Evolutionary conservation across 2,329 filamentous ascomycete species (phyloP).

Genomic region (Eurotiales sp.): DNA sequence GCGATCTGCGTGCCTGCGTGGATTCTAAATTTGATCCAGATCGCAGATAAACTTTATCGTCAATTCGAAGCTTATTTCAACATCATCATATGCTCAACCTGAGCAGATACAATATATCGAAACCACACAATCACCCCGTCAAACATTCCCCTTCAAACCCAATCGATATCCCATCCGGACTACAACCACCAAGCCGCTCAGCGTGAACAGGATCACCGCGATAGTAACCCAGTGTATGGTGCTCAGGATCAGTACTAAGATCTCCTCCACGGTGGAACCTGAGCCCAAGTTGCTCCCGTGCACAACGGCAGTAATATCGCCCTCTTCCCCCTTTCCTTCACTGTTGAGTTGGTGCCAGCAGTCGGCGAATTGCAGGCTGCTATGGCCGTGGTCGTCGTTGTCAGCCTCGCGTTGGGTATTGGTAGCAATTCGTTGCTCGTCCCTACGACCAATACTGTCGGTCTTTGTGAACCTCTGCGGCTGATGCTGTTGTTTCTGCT

Average conservation of each 20-base stretch:
- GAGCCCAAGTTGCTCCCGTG: not conserved
- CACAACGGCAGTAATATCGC: not conserved
- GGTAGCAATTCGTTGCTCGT: no score
- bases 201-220: not conserved
- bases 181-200: not conserved
- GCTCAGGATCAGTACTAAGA: not conserved
- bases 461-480: no score
- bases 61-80: not conserved
- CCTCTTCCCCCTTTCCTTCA: not conserved
- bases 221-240: not conserved
- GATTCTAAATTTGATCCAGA: no score
- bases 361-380: no score
- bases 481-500: no score
- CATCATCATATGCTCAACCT: not conserved
- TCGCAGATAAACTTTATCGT: not conserved
- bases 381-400: no score
- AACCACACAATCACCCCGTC: no score
- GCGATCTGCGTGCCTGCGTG: no score
- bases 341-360: not conserved
- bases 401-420: no score
- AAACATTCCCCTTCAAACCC: not conserved
- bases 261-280: not conserved
- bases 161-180: constrained; percentile 1
- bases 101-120: no score
- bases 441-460: no score